Conservation (phyloP, 495 filamentous ascomycete genomes). For the Trichocladium uniseriatum region DNA sequence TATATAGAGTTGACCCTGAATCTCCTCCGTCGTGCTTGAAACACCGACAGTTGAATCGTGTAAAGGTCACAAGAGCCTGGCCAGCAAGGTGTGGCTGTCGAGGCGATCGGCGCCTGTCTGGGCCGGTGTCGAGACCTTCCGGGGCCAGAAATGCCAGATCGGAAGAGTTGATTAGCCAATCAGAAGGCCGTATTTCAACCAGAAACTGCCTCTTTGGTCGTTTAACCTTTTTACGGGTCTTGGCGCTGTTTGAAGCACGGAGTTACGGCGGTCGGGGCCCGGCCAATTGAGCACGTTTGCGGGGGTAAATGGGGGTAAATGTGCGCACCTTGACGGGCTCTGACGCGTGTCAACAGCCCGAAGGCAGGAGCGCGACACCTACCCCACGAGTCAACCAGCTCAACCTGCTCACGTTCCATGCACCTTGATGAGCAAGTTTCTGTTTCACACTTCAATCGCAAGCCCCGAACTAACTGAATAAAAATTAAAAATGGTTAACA, state of each 20-base stretch:
- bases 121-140: background rate
- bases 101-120: no score
- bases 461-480: background rate
- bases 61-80: no score
- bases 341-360: constrained; percentile 4
- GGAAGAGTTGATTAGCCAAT: constrained; percentile 1
- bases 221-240: constrained; percentile 2
- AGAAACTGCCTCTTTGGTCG: constrained; percentile 22
- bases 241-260: constrained; percentile 8
- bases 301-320: constrained; percentile 23
- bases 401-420: background rate
- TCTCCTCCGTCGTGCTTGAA: no score
- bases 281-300: constrained; percentile 29
- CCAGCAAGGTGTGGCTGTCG: no score
- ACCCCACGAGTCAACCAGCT: background rate
- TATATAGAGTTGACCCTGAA: no score
- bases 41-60: no score
- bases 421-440: constrained; percentile 13
- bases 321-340: background rate
- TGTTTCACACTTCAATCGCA: background rate
- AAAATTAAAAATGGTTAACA: constrained; percentile 24
- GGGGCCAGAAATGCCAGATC: background rate
- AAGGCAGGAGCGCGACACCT: background rate
- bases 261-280: background rate
- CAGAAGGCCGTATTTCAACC: constrained; percentile 6